Evolutionary conservation across 164 flowering plant species (phyloP).

Genomic region (Umbilicus rupestris): DNA sequence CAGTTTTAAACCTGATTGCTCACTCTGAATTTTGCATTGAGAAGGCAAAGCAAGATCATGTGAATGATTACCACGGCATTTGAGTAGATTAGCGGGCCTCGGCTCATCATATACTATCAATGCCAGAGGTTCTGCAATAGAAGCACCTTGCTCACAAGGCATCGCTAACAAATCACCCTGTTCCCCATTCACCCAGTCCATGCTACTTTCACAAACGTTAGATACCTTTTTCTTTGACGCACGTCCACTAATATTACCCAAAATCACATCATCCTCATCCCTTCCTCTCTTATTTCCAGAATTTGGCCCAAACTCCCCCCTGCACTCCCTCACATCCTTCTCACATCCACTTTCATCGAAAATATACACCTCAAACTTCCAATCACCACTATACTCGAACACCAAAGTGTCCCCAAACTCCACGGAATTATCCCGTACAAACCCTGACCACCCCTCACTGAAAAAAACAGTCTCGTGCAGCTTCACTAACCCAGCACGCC

Average conservation of each 20-base stretch:
- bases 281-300: constrained; percentile 27
- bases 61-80: neutral
- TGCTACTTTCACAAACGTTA: constrained; percentile 10
- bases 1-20: neutral
- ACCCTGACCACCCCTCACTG: constrained; percentile 48
- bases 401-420: constrained; percentile 46
- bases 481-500: constrained; percentile 36
- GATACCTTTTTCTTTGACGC: constrained; percentile 24
- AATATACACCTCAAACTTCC: constrained; percentile 46
- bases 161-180: constrained; percentile 7
- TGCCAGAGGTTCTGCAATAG: neutral
- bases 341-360: constrained; percentile 63
- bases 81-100: neutral
- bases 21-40: neutral
- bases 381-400: constrained; percentile 53
- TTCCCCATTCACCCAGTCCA: constrained; percentile 9
- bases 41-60: neutral
- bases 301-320: constrained; percentile 1
- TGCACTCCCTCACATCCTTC: constrained; percentile 35
- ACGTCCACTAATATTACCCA: constrained; percentile 14
- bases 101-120: neutral
- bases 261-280: constrained; percentile 16
- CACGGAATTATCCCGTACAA: constrained; percentile 46
- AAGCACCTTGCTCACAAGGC: constrained; percentile 4
- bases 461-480: constrained; percentile 24